Percentiles rank a stretch among this genome's conserved stretches.
phyloP scores from a whole-genome alignment of 2,329 filamentous ascomycete genomes.

The Plenodomus lindquistii region DNA sequence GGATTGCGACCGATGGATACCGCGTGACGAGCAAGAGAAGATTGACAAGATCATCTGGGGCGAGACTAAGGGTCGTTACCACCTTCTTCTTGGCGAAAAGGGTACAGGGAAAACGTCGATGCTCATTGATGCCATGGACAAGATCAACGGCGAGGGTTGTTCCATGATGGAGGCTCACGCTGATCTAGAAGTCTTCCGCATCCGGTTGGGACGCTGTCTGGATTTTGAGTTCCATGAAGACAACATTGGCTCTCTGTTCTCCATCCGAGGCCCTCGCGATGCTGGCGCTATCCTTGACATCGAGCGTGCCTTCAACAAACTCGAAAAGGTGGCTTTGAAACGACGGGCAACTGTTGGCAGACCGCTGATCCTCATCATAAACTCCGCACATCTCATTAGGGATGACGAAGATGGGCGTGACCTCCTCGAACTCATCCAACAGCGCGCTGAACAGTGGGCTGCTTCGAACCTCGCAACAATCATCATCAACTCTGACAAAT shows the following conservation, averaged over 20 bases:
- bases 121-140: constrained; percentile 93
- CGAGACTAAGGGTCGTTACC: constrained; percentile 76
- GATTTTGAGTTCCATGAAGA: constrained; percentile 98
- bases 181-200: constrained; percentile 91
- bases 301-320: constrained; percentile 93
- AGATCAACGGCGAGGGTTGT: constrained; percentile 83
- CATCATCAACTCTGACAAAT: constrained; percentile 96
- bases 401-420: constrained; percentile 94
- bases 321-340: constrained; percentile 89
- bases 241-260: constrained; percentile 95
- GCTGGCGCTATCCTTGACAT: constrained; percentile 92
- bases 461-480: constrained; percentile 87
- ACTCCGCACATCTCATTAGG: constrained; percentile 86
- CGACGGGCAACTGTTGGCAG: constrained; percentile 64
- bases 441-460: constrained; percentile 95
- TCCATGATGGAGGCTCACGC: constrained; percentile 97
- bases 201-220: constrained; percentile 87
- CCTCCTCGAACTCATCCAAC: constrained; percentile 90
- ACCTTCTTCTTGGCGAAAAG: constrained; percentile 91
- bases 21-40: constrained; percentile 76
- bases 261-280: constrained; percentile 88
- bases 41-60: constrained; percentile 86
- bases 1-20: constrained; percentile 73
- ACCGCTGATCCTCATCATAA: constrained; percentile 91
- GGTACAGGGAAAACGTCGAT: constrained; percentile 96